Conservation (phyloP, 768 basidiomycete genomes). For the Collybia nuda region DNA sequence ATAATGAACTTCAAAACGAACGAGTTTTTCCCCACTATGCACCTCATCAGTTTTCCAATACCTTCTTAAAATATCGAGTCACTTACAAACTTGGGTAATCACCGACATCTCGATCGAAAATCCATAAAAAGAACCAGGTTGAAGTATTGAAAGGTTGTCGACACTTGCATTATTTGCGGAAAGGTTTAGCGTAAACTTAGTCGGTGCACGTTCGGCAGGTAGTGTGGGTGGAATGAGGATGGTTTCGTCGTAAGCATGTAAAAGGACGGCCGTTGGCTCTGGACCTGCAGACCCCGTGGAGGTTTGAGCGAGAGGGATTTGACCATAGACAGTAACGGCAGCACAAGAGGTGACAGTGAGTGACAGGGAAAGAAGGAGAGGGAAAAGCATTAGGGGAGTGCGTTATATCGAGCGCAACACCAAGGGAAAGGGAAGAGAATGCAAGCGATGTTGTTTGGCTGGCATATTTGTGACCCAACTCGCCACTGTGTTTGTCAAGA, state of each 20-base stretch:
- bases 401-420: no score
- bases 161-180: constrained; percentile 28
- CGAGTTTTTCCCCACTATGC: constrained; percentile 52
- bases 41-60: constrained; percentile 1
- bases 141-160: constrained; percentile 33
- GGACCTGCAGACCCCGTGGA: background rate
- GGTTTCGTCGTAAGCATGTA: constrained; percentile 47
- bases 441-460: no score
- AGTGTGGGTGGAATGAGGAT: constrained; percentile 46
- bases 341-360: constrained; percentile 1
- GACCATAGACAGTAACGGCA: constrained; percentile 27
- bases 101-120: constrained; percentile 79
- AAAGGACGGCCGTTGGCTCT: constrained; percentile 7
- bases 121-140: constrained; percentile 58
- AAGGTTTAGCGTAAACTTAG: constrained; percentile 41
- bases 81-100: constrained; percentile 60
- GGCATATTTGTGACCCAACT: no score
- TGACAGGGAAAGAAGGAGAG: no score
- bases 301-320: constrained; percentile 18
- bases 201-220: constrained; percentile 39
- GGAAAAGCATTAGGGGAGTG: constrained; percentile 1
- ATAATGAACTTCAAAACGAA: constrained; percentile 18
- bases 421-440: no score
- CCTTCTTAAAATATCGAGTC: constrained; percentile 17
- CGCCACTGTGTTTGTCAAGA: no score